Conservation (phyloP, 176 grass and related monocot species). For the Triticum turgidum region DNA sequence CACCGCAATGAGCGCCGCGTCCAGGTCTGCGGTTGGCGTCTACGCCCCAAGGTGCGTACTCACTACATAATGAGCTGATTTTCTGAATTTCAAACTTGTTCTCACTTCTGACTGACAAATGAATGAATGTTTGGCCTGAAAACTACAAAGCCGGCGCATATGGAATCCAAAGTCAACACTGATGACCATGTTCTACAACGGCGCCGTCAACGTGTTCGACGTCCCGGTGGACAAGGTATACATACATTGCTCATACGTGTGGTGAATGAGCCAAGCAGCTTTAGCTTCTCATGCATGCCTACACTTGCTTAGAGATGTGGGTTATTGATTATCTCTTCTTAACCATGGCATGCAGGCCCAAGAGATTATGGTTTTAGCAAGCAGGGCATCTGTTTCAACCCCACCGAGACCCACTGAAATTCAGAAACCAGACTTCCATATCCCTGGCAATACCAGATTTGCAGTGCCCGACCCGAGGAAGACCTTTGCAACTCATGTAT, state of each 20-base stretch:
- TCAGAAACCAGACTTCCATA: constrained; percentile 17
- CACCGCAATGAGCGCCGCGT: neutral
- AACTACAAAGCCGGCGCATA: constrained; percentile 31
- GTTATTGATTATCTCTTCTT: too few relatives aligned
- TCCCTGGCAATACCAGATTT: constrained; percentile 30
- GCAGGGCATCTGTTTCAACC: constrained; percentile 47
- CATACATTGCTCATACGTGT: neutral
- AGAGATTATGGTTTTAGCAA: constrained; percentile 73
- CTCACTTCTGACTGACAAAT: neutral
- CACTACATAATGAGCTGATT: neutral
- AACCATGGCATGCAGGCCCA: constrained; percentile 40
- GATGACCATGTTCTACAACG: constrained; percentile 86
- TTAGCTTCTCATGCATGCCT: too few relatives aligned
- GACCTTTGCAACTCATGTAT: constrained; percentile 15
- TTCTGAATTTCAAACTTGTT: neutral
- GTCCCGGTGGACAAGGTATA: constrained; percentile 65
- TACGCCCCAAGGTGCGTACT: neutral
- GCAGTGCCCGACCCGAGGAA: constrained; percentile 36
- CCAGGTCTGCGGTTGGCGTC: neutral
- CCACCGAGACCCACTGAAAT: constrained; percentile 1
- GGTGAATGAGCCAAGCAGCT: neutral
- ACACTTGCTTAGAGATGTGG: too few relatives aligned
- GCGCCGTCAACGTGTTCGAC: constrained; percentile 75
- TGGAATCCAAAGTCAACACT: constrained; percentile 36
- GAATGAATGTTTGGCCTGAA: neutral